These are phyloP conservation scores for Vitis rupestris DNA, from an alignment of 164 flowering plant genomes.

Conservation along the genomic window DNA sequence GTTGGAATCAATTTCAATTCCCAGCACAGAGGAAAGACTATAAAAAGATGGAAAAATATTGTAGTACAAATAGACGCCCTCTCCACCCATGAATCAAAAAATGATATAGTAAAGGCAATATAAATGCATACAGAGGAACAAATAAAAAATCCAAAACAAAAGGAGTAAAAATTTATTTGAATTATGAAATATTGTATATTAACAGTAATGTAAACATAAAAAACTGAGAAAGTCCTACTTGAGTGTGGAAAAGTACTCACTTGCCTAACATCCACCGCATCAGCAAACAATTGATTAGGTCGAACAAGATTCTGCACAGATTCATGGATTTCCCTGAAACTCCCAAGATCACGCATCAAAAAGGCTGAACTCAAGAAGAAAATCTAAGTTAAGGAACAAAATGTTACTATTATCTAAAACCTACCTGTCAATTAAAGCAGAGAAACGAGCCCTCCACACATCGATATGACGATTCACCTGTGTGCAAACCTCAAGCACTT, in stretches of 20 bases:
- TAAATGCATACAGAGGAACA: neutral
- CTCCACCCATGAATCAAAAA: no score
- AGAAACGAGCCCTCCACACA: constrained; percentile 82
- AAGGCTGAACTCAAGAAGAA: neutral
- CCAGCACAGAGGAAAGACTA: neutral
- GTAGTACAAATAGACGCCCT: no score
- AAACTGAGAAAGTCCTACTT: neutral
- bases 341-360: constrained; percentile 2
- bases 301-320: constrained; percentile 68
- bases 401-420: neutral
- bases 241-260: constrained; percentile 32
- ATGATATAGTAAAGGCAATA: neutral
- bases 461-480: constrained; percentile 52
- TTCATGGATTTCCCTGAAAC: constrained; percentile 72
- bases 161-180: neutral
- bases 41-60: no score
- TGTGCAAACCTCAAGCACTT: constrained; percentile 80
- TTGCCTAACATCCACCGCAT: constrained; percentile 98
- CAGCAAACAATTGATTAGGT: constrained; percentile 75
- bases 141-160: neutral
- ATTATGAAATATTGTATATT: no score
- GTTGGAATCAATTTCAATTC: neutral
- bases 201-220: no score
- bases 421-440: constrained; percentile 87
- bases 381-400: neutral